Evolutionary conservation across 129 eudicot genomes (phyloP).

Genomic region (Saposhnikovia divaricata): DNA sequence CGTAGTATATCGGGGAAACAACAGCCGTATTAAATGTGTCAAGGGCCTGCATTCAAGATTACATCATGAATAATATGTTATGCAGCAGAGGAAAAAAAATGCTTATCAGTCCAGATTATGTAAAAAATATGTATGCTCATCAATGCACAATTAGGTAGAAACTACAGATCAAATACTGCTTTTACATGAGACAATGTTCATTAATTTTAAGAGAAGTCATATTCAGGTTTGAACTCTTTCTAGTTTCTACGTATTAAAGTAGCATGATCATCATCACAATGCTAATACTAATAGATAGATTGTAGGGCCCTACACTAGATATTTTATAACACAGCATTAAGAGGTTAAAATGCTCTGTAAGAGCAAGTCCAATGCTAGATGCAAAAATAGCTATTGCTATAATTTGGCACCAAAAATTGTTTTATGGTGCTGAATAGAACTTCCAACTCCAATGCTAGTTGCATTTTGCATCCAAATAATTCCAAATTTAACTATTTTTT

Average conservation of each 20-base stretch:
- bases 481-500: too few relatives aligned
- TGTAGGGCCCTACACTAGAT: background rate
- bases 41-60: constrained; percentile 65
- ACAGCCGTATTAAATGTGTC: constrained; percentile 94
- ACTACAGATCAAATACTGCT: background rate
- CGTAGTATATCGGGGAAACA: constrained; percentile 91
- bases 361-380: too few relatives aligned
- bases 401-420: too few relatives aligned
- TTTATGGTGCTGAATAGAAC: too few relatives aligned
- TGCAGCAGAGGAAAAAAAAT: background rate
- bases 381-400: too few relatives aligned
- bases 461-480: too few relatives aligned
- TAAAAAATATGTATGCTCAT: background rate
- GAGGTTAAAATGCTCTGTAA: background rate
- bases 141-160: background rate
- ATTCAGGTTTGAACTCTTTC: background rate
- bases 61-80: background rate
- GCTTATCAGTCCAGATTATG: background rate
- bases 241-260: background rate
- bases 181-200: background rate
- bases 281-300: background rate
- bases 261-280: background rate
- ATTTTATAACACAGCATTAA: background rate
- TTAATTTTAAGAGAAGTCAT: background rate
- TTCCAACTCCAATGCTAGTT: too few relatives aligned